Base-by-base conservation (phyloP, 177 flowering plant species). In the Vitis hybrid region DNA sequence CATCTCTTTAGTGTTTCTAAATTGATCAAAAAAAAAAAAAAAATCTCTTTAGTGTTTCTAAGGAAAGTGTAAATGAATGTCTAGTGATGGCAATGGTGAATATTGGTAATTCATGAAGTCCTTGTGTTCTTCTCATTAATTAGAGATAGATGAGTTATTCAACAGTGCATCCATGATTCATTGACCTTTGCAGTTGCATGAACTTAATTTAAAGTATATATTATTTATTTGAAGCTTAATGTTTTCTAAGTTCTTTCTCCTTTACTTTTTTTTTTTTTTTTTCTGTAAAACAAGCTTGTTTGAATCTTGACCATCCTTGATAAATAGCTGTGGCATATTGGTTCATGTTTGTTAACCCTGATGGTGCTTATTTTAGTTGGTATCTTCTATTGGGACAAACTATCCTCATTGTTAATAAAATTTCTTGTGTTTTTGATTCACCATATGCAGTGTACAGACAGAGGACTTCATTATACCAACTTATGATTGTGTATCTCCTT, bases 381-480 rank as follows among this genome's bases (percentile, higher is more conserved):
- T 29, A 16, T 26, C 11, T 52, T 19, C 34, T 29, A 39, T 3
- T 65, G 59, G 16, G 61, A 57, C 29, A 26, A 26, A 45, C 34
- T 61, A 13, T 67, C 15, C 50, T 68, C 62, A 62, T 20, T 22
- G 10, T 52, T 49, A 29, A 26, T 26, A 26, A 26, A 66, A 53
- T 62, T 59, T 63, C 16, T 48, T 60, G 67, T 53, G 51, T 63
- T 49, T 63, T 14, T 14, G 3, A 22, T 59, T 67, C 49, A 16
- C 56, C 3, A 55, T 63, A 68, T 84, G 78, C 88, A 92, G 98
- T 75, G 83, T 71, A 58, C 66, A 56, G 60, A 71, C 65, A 53
- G 90, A 86, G 63, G 86, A 88, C 63, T 82, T 79, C 63, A 22
- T 72, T 50, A 62, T 94, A 66, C 90, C 86, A 52, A 71, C 82